Evolutionary conservation across 805 yeast species (phyloP), one percentile per base, ranked within the genome.

Genomic region (Nakazawaea populi): DNA sequence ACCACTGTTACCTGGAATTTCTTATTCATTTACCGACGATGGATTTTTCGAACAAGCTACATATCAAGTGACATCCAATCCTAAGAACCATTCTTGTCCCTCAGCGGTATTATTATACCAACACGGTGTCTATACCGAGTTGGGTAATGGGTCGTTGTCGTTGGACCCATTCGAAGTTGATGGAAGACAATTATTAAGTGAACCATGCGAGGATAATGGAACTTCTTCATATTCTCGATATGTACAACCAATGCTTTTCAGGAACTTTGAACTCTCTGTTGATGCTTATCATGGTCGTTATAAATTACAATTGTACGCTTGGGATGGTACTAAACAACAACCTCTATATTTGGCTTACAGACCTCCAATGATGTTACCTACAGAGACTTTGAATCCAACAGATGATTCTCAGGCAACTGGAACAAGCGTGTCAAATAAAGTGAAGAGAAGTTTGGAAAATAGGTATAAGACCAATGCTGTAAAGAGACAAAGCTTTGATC

Each of bases 321-420:
- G 77, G 59, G 89, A 85, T 65, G 97, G 97, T 14, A 66, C 87
- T 14, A 82, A 82, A 43, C 68, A 86, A 74, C 92, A 89, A 57
- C 98, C 99, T 0, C 67, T 94, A 60, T 94, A 89, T 68, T 76
- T 94, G 66, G 96, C 95, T 2, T 94, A 91, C 72, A 79, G 79
- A 60, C 99, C 99, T 5, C 95, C 99, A 8, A 76, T 87, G 79
- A 94, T 94, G 99, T 79, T 94, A 54, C 99, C 99, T 27, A 94
- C 98, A 0, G 69, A 65, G 48, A 91, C 97, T 0, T 71, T 94
- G 75, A 92, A 91, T 67, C 99, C 99, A 27, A 87, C 96, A 2
- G 58, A 58, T 5, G 69, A 72, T 2, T 62, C 74, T 6, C 67
- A 71, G 38, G 65, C 76, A 9, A 51, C 65, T 3, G 59, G 62